phyloP scores from a whole-genome alignment of 2,329 filamentous ascomycete species.

The Canariomyces notabilis region DNA sequence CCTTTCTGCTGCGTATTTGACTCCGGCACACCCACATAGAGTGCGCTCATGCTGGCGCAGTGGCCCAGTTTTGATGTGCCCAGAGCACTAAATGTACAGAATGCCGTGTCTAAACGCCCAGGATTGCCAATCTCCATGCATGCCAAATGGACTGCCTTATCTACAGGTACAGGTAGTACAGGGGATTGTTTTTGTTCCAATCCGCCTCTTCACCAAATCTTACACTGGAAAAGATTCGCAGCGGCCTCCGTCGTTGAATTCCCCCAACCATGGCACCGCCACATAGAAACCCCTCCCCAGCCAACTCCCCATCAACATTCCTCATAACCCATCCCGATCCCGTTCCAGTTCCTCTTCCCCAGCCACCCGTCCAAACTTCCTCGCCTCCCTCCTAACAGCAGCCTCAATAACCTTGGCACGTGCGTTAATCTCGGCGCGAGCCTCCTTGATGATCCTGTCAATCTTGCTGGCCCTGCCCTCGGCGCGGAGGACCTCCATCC shows the following conservation, averaged over 20 bases:
- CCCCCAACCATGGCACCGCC: too few species aligned
- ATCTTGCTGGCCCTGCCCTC: slow-evolving; percentile 23
- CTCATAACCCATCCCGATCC: too few species aligned
- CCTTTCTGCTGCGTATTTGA: too few species aligned
- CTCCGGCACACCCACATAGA: too few species aligned
- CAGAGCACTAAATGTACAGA: neutral
- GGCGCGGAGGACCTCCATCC: slow-evolving; percentile 8
- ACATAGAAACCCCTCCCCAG: too few species aligned
- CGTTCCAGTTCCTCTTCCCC: too few species aligned
- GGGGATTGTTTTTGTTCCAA: neutral
- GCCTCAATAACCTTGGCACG: slow-evolving; percentile 10
- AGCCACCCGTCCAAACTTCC: too few species aligned
- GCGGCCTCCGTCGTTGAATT: too few species aligned
- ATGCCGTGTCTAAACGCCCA: neutral
- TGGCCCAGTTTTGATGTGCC: neutral
- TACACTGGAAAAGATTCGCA: too few species aligned
- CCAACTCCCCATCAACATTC: too few species aligned
- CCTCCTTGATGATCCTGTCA: slow-evolving; percentile 16
- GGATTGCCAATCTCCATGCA: neutral
- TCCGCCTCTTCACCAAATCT: neutral
- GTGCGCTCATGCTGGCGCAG: neutral
- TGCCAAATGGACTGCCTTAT: slow-evolving; percentile 1
- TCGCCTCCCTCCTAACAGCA: neutral
- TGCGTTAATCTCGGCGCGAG: slow-evolving; percentile 25
- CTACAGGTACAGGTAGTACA: slow-evolving; percentile 12